Conservation (phyloP, 2,329 filamentous ascomycete species). For the Scedosporium apiospermum region DNA sequence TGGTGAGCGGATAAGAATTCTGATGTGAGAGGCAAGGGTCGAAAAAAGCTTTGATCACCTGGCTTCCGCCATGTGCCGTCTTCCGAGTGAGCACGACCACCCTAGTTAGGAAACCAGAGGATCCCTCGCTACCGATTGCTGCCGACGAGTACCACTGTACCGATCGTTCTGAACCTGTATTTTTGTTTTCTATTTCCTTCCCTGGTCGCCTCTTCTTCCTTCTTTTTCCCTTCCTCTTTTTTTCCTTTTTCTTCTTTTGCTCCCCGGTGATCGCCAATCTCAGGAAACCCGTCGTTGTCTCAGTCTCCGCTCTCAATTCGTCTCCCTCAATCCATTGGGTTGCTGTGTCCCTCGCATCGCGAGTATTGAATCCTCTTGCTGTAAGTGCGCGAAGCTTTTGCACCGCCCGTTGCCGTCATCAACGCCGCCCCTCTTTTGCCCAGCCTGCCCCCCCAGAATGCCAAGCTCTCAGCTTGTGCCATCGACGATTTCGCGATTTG, state of each 20-base stretch:
- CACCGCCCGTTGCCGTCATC: not conserved
- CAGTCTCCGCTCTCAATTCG: not conserved
- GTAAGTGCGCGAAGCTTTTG: not conserved
- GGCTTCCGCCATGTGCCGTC: not conserved
- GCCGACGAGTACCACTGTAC: not conserved
- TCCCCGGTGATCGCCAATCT: not conserved
- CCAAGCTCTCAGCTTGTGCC: not conserved
- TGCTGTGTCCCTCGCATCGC: not conserved
- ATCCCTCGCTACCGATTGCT: constrained; percentile 5
- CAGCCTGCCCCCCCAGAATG: not conserved
- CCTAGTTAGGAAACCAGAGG: not conserved
- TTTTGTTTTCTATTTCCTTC: not conserved
- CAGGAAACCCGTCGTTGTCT: constrained; percentile 4
- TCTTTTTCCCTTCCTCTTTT: constrained; percentile 3
- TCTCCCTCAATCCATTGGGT: not conserved
- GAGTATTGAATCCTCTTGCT: not conserved
- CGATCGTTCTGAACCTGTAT: not conserved
- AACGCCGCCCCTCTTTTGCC: not conserved
- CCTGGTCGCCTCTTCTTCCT: constrained; percentile 2
- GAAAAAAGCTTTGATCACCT: constrained; percentile 2
- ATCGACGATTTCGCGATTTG: not conserved
- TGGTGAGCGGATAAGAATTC: not conserved
- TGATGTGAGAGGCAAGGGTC: not conserved
- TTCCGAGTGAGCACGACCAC: not conserved
- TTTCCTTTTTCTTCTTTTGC: constrained; percentile 3